phyloP scores from a whole-genome alignment of 2,329 filamentous ascomycete species.

The Fusarium floridanum region DNA sequence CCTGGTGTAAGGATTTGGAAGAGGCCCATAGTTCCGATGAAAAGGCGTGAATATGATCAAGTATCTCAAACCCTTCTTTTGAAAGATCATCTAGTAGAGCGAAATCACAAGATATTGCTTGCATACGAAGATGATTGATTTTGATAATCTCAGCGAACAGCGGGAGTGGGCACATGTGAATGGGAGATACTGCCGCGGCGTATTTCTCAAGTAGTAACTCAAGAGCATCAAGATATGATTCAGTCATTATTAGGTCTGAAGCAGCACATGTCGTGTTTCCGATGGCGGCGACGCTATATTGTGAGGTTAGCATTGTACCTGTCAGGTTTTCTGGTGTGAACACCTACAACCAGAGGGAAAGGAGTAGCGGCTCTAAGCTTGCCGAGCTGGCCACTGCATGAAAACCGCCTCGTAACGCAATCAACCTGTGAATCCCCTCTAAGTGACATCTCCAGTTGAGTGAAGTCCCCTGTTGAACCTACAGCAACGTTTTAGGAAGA shows the following conservation, averaged over 20 bases:
- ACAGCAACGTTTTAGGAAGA: neutral
- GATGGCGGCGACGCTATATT: neutral
- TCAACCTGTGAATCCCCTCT: neutral
- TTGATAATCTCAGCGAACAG: neutral
- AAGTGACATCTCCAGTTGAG: neutral
- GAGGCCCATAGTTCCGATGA: neutral
- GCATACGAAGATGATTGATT: neutral
- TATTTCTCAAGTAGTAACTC: neutral
- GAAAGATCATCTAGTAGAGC: neutral
- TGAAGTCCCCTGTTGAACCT: neutral
- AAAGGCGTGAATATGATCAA: neutral
- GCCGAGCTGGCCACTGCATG: neutral
- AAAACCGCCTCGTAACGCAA: neutral
- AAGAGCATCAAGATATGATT: neutral
- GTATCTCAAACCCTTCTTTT: neutral
- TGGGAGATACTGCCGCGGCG: neutral
- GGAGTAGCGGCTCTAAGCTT: neutral
- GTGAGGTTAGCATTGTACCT: neutral
- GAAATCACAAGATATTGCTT: neutral
- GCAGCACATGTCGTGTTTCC: neutral
- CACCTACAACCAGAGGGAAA: neutral
- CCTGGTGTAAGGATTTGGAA: neutral
- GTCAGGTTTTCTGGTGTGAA: neutral
- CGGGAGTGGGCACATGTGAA: neutral
- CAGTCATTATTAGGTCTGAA: neutral